phyloP scores from a whole-genome alignment of 805 yeast species.

The Grigorovia jiainica region DNA sequence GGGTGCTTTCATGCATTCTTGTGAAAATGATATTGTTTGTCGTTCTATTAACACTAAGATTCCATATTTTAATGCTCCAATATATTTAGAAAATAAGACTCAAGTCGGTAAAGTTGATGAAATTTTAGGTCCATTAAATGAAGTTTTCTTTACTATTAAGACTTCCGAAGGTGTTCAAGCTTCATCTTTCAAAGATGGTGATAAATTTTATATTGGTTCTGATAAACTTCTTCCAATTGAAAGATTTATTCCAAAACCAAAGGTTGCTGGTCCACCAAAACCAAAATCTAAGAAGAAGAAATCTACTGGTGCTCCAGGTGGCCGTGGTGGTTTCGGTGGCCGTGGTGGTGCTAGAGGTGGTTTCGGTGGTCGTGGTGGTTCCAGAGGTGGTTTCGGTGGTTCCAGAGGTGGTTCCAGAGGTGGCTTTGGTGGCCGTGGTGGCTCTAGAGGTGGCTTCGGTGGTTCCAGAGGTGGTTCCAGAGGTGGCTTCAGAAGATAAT shows the following conservation, averaged over 20 bases:
- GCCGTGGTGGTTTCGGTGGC: slow-evolving; percentile 36
- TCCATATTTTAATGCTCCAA: slow-evolving; percentile 98
- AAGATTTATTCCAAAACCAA: slow-evolving; percentile 94
- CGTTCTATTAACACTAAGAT: slow-evolving; percentile 87
- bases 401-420: slow-evolving; percentile 33
- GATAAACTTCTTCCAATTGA: slow-evolving; percentile 93
- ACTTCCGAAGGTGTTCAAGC: slow-evolving; percentile 96
- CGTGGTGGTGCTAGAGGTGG: slow-evolving; percentile 38
- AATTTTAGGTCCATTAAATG: slow-evolving; percentile 94
- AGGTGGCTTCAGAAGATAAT: slow-evolving; percentile 26
- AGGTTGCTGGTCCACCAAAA: slow-evolving; percentile 74
- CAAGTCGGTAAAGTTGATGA: slow-evolving; percentile 97
- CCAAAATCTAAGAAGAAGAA: slow-evolving; percentile 60
- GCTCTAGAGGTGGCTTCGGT: slow-evolving; percentile 32
- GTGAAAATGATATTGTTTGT: slow-evolving; percentile 97
- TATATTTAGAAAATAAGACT: slow-evolving; percentile 90
- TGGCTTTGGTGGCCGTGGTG: slow-evolving; percentile 33
- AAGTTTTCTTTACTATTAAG: slow-evolving; percentile 94
- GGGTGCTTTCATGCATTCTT: slow-evolving; percentile 86
- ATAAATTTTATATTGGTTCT: slow-evolving; percentile 89
- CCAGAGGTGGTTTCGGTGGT: slow-evolving; percentile 37
- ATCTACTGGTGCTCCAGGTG: slow-evolving; percentile 40
- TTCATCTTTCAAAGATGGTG: slow-evolving; percentile 85
- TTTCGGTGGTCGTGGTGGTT: slow-evolving; percentile 31
- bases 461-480: slow-evolving; percentile 31